Conservation (phyloP, 352 stramenopile genomes). For the Thalassiosira mediterranea region DNA sequence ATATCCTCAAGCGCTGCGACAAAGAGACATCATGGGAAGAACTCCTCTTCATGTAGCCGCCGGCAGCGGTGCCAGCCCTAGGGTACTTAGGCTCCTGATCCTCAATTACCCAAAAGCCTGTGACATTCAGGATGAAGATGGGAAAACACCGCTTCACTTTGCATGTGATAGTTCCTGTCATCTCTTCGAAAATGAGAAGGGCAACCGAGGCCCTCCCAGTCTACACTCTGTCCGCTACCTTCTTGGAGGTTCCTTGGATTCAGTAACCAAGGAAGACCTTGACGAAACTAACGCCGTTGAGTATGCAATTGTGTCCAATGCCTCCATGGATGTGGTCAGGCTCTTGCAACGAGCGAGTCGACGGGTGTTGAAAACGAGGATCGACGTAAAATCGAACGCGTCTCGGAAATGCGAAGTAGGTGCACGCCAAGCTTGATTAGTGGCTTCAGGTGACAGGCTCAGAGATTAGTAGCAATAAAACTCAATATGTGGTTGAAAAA, state of each 20-base stretch:
- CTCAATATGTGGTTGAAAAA: no score
- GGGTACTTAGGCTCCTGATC: slow-evolving; percentile 16
- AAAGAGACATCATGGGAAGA: slow-evolving; percentile 15
- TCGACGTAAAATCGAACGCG: no score
- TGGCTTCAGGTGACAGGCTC: no score
- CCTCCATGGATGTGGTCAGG: slow-evolving; percentile 8
- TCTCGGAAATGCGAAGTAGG: no score
- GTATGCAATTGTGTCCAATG: slow-evolving; percentile 15
- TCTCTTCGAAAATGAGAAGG: neutral
- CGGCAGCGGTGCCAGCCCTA: slow-evolving; percentile 12
- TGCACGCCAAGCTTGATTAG: no score
- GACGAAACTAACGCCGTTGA: slow-evolving; percentile 10
- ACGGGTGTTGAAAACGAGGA: slow-evolving; percentile 1
- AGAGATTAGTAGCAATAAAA: no score
- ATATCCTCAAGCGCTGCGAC: slow-evolving; percentile 18
- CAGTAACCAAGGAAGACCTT: slow-evolving; percentile 3
- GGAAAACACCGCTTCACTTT: slow-evolving; percentile 39
- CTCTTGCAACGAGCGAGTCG: neutral
- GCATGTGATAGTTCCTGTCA: slow-evolving; percentile 23
- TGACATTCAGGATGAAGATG: slow-evolving; percentile 33
- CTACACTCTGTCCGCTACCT: slow-evolving; percentile 1
- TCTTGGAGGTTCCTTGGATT: neutral
- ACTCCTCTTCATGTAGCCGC: slow-evolving; percentile 47
- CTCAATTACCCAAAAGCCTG: slow-evolving; percentile 24
- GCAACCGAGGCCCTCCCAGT: neutral